Conservation (phyloP, 2,329 filamentous ascomycete genomes). For the Claviceps africana region DNA sequence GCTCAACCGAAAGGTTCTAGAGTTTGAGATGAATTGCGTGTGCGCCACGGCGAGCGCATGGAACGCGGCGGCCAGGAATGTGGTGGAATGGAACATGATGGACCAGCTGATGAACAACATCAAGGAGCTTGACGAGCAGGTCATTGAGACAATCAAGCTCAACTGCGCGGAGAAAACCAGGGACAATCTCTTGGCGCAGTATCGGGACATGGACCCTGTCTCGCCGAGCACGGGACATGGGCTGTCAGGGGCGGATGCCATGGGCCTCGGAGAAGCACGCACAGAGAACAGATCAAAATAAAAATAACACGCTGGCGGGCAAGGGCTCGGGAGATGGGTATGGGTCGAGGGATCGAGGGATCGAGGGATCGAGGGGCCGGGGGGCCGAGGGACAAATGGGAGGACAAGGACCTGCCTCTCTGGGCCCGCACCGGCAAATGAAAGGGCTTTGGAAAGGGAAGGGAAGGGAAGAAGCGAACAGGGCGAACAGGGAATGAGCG, state of each 20-base stretch:
- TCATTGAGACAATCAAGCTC: conserved; percentile 12
- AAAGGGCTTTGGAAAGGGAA: no score
- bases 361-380: no score
- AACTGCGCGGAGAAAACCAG: conserved; percentile 9
- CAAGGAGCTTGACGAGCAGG: conserved; percentile 13
- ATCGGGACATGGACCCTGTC: conserved; percentile 7
- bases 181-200: conserved; percentile 7
- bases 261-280: background rate
- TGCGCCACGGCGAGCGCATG: conserved; percentile 24
- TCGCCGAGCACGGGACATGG: background rate
- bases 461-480: no score
- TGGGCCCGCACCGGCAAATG: no score
- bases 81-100: conserved; percentile 21
- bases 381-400: no score
- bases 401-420: no score
- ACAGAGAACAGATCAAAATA: background rate
- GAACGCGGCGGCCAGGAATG: conserved; percentile 23
- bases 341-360: no score
- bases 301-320: background rate
- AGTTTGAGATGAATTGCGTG: conserved; percentile 27
- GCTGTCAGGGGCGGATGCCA: background rate
- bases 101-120: conserved; percentile 14
- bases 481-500: no score
- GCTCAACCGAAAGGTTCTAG: conserved; percentile 20
- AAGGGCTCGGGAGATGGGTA: background rate